Conservation (phyloP, 352 stramenopile species). For the Globisporangium yorkense region DNA sequence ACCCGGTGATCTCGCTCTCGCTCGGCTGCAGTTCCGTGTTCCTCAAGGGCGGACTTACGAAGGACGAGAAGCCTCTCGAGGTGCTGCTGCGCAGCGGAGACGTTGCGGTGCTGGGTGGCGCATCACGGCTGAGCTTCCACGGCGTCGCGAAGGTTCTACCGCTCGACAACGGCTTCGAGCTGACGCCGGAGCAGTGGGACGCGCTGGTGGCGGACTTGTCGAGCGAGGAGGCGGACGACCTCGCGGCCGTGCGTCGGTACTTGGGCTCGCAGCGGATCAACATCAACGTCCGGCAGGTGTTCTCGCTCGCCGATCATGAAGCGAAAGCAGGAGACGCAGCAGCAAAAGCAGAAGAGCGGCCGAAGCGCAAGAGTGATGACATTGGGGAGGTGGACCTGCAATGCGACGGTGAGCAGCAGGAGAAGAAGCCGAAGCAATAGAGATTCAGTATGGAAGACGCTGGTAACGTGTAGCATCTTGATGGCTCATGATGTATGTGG, state of each 20-base stretch:
- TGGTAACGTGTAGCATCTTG: too few relatives aligned
- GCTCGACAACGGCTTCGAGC: conserved; percentile 23
- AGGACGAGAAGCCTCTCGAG: conserved; percentile 51
- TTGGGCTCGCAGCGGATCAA: conserved; percentile 64
- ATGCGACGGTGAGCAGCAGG: not conserved
- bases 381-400: not conserved
- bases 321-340: not conserved
- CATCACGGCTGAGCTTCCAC: conserved; percentile 66
- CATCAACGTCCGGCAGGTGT: conserved; percentile 80
- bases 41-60: conserved; percentile 61
- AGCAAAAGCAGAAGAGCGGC: conserved; percentile 2
- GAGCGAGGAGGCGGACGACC: conserved; percentile 21
- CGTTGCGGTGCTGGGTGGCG: conserved; percentile 51
- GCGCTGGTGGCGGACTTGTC: conserved; percentile 11
- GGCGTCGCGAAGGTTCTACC: conserved; percentile 57
- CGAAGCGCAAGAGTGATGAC: not conserved
- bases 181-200: conserved; percentile 20
- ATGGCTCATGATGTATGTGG: too few relatives aligned
- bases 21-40: conserved; percentile 70
- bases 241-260: conserved; percentile 40
- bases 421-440: conserved; percentile 1
- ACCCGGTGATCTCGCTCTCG: conserved; percentile 76
- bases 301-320: conserved; percentile 15
- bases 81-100: conserved; percentile 68
- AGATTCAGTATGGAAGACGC: not conserved